Evolutionary conservation across 441 rosid species (phyloP).

Genomic region (Populus hybrid): DNA sequence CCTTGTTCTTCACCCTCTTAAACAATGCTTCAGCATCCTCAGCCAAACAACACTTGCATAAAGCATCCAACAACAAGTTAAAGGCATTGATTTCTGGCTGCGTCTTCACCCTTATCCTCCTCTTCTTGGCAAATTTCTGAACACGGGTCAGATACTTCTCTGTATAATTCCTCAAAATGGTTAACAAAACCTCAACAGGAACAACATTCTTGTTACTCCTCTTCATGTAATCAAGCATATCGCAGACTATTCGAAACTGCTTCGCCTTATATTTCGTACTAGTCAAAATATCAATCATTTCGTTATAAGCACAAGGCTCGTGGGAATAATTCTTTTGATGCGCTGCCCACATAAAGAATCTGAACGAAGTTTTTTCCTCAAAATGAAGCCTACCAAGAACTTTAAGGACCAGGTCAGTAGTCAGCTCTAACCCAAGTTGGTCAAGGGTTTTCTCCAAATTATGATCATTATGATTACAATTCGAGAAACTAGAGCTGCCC

Average conservation of each 20-base stretch:
- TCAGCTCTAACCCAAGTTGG: conserved; percentile 44
- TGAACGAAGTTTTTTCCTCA: conserved; percentile 71
- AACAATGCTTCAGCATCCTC: conserved; percentile 64
- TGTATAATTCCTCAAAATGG: conserved; percentile 61
- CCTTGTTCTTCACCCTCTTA: conserved; percentile 45
- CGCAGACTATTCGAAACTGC: conserved; percentile 74
- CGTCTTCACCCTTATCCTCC: conserved; percentile 78
- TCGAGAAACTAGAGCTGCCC: conserved; percentile 27
- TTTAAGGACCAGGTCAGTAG: conserved; percentile 52
- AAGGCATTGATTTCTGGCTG: conserved; percentile 88
- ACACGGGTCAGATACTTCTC: conserved; percentile 74
- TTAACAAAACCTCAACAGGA: conserved; percentile 57
- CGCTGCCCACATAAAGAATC: conserved; percentile 85
- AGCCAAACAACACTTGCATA: conserved; percentile 80
- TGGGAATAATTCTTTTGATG: conserved; percentile 55
- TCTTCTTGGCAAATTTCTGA: conserved; percentile 83
- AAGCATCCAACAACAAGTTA: conserved; percentile 77
- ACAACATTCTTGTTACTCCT: conserved; percentile 48
- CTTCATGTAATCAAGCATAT: conserved; percentile 83
- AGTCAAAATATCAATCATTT: conserved; percentile 76
- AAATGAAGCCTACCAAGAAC: conserved; percentile 60
- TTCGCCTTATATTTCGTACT: conserved; percentile 74
- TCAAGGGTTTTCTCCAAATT: conserved; percentile 66
- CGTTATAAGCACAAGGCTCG: conserved; percentile 55
- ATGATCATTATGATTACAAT: conserved; percentile 16